phyloP scores from a whole-genome alignment of 148 eudicot genomes.

The Spergularia bocconei region DNA sequence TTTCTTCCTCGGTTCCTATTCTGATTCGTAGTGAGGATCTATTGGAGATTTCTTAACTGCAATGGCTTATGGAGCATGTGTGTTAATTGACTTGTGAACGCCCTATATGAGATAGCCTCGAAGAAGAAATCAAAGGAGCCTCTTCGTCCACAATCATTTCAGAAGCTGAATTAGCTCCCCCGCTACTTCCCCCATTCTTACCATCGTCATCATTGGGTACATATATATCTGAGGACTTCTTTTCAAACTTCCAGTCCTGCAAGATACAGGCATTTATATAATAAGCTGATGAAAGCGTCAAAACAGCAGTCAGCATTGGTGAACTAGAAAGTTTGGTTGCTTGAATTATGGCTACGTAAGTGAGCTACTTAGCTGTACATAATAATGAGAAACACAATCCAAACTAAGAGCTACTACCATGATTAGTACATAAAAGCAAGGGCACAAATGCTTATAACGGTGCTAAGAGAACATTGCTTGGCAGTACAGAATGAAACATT shows the following conservation, averaged over 20 bases:
- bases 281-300: too few species aligned
- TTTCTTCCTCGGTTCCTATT: slow-evolving; percentile 16
- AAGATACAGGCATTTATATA: background rate
- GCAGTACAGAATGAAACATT: too few species aligned
- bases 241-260: slow-evolving; percentile 56
- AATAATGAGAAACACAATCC: too few species aligned
- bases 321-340: too few species aligned
- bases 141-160: slow-evolving; percentile 51
- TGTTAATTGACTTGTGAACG: slow-evolving; percentile 27
- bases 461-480: too few species aligned
- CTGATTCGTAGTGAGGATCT: slow-evolving; percentile 1
- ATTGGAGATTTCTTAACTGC: background rate
- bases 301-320: too few species aligned
- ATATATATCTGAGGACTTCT: slow-evolving; percentile 48
- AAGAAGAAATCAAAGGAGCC: slow-evolving; percentile 48
- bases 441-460: too few species aligned
- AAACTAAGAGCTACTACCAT: too few species aligned
- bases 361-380: too few species aligned
- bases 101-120: slow-evolving; percentile 47
- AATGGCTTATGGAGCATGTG: slow-evolving; percentile 10
- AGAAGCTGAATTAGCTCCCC: slow-evolving; percentile 29
- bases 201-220: slow-evolving; percentile 29
- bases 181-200: slow-evolving; percentile 27
- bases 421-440: too few species aligned
- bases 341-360: too few species aligned